A percentile compares a stretch with the other conserved stretches of the same genome.
Conservation (phyloP, 78 protist genomes). For the Speleostelium caveatum region DNA sequence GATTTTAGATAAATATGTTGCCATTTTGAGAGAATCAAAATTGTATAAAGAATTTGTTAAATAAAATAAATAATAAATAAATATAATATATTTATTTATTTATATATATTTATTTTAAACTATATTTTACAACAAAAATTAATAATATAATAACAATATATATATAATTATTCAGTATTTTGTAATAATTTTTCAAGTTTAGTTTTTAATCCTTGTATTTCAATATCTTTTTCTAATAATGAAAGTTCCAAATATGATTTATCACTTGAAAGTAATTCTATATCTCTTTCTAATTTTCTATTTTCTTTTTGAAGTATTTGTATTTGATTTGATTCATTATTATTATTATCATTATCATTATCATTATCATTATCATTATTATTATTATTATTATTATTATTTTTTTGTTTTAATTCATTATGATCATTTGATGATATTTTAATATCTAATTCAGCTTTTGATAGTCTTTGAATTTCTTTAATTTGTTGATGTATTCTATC, state of each 20-base stretch:
- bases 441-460: too few species aligned
- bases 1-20: not conserved
- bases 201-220: too few species aligned
- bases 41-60: conserved; percentile 12
- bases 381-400: not conserved
- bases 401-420: not conserved
- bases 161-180: too few species aligned
- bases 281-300: not conserved
- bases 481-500: too few species aligned
- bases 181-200: too few species aligned
- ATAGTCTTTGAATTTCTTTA: too few species aligned
- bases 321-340: too few species aligned
- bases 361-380: not conserved
- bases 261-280: not conserved
- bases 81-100: too few species aligned
- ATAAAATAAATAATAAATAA: not conserved
- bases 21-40: not conserved
- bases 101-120: conserved; percentile 18
- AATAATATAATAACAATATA: not conserved
- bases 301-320: too few species aligned
- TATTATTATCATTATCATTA: not conserved
- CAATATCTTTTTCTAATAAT: too few species aligned
- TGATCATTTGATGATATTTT: too few species aligned
- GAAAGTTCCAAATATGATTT: too few species aligned
- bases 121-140: conserved; percentile 22